Conservation (phyloP, 1,284 basidiomycete genomes). For the Tilletia caries region DNA sequence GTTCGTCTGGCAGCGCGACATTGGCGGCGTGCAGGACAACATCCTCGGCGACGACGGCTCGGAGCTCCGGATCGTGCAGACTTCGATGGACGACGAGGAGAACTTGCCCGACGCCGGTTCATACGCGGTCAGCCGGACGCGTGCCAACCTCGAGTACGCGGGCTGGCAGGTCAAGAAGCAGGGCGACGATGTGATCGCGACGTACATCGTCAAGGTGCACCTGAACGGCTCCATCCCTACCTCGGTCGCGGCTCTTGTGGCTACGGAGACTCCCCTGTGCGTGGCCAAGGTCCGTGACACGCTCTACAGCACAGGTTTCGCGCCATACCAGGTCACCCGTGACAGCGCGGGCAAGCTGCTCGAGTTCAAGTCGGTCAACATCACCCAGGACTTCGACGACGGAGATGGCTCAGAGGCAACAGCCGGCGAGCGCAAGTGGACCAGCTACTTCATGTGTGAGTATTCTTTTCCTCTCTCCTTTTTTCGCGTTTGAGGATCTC, state of each 20-base stretch:
- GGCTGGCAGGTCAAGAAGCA: slow-evolving; percentile 39
- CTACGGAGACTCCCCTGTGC: slow-evolving; percentile 48
- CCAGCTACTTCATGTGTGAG: slow-evolving; percentile 31
- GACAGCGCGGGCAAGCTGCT: slow-evolving; percentile 20
- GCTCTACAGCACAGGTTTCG: slow-evolving; percentile 35
- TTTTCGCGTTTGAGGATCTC: no score
- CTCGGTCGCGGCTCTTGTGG: slow-evolving; percentile 35
- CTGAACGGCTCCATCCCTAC: slow-evolving; percentile 44
- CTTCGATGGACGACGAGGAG: slow-evolving; percentile 36
- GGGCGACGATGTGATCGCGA: slow-evolving; percentile 35
- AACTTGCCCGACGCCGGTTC: slow-evolving; percentile 40
- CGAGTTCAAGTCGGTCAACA: slow-evolving; percentile 23
- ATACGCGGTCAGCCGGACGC: slow-evolving; percentile 38
- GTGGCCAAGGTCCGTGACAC: slow-evolving; percentile 40
- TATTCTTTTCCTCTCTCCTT: background rate
- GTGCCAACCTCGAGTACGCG: slow-evolving; percentile 42
- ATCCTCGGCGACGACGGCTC: slow-evolving; percentile 21
- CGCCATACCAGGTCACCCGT: slow-evolving; percentile 33
- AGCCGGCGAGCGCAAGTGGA: slow-evolving; percentile 35
- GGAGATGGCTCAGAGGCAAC: slow-evolving; percentile 36
- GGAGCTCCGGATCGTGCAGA: slow-evolving; percentile 35
- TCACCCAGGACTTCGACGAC: slow-evolving; percentile 36
- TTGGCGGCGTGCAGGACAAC: slow-evolving; percentile 45
- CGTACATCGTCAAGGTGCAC: slow-evolving; percentile 47
- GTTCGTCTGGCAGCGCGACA: slow-evolving; percentile 49